Conservation (phyloP, 805 yeast genomes). For the Schizosaccharomyces lindneri region DNA sequence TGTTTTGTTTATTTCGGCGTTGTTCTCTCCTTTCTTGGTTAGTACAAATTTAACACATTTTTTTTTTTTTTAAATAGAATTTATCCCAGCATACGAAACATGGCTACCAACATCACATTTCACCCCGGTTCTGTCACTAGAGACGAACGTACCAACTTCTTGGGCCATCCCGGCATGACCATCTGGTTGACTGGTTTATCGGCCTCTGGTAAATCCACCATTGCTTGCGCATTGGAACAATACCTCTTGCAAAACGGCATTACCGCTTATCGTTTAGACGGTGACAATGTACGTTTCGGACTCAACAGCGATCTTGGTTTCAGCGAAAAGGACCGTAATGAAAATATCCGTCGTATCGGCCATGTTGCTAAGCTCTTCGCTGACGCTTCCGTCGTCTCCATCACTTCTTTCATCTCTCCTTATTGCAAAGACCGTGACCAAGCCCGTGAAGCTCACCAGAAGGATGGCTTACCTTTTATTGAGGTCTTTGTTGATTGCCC, state of each 20-base stretch:
- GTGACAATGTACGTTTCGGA: constrained; percentile 79
- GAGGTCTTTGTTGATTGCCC: constrained; percentile 90
- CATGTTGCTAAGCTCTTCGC: constrained; percentile 88
- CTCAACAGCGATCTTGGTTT: constrained; percentile 87
- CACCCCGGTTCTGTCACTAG: constrained; percentile 59
- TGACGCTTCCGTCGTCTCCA: constrained; percentile 67
- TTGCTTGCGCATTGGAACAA: constrained; percentile 86
- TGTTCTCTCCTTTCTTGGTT: no score
- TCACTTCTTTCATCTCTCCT: constrained; percentile 85
- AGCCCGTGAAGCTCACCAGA: constrained; percentile 66
- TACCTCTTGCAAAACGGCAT: constrained; percentile 41
- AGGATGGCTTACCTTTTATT: constrained; percentile 52
- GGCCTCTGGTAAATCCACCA: constrained; percentile 80
- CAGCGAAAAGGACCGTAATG: constrained; percentile 74
- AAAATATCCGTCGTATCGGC: constrained; percentile 80
- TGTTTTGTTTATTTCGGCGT: no score
- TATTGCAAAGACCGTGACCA: constrained; percentile 60
- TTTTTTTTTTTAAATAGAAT: no score
- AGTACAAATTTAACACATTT: no score
- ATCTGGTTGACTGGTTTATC: constrained; percentile 89
- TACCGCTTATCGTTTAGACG: constrained; percentile 72
- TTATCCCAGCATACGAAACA: background rate
- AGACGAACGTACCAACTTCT: constrained; percentile 45
- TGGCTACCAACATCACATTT: constrained; percentile 93
- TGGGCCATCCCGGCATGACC: constrained; percentile 69